phyloP scores from a whole-genome alignment of 2,329 filamentous ascomycete genomes.

The Ampelomyces quisqualis region DNA sequence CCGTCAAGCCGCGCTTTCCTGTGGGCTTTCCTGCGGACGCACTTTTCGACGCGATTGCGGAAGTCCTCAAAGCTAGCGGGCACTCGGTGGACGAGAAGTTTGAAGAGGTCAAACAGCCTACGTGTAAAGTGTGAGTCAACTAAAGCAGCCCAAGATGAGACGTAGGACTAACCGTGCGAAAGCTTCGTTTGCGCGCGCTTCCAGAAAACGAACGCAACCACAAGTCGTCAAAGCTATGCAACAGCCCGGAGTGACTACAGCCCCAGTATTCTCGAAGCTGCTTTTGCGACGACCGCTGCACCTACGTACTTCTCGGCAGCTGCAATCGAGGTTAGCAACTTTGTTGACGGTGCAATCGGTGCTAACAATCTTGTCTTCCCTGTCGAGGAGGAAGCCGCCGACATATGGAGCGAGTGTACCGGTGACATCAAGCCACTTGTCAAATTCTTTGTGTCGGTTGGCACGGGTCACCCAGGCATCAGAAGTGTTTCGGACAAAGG shows the following conservation, averaged over 20 bases:
- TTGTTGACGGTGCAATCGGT: constrained; percentile 45
- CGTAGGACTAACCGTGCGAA: not conserved
- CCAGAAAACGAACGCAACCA: constrained; percentile 46
- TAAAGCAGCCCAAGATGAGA: not conserved
- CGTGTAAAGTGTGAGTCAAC: constrained; percentile 15
- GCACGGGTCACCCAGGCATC: constrained; percentile 9
- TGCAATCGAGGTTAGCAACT: constrained; percentile 38
- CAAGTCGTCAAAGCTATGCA: constrained; percentile 37
- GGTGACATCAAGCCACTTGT: constrained; percentile 5
- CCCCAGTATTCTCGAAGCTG: constrained; percentile 28
- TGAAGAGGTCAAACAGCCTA: constrained; percentile 4
- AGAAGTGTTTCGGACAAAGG: constrained; percentile 7
- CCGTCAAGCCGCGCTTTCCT: constrained; percentile 15
- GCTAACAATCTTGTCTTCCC: constrained; percentile 50
- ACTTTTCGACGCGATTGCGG: constrained; percentile 12
- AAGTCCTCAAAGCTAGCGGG: constrained; percentile 7
- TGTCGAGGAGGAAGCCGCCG: constrained; percentile 41
- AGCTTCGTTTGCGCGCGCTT: constrained; percentile 46
- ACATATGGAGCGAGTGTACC: constrained; percentile 13
- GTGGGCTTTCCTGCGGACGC: constrained; percentile 11
- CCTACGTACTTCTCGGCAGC: constrained; percentile 41
- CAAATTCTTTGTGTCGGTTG: constrained; percentile 20
- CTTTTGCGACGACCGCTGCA: constrained; percentile 35
- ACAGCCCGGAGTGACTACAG: constrained; percentile 10
- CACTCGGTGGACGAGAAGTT: constrained; percentile 7